phyloP scores from a whole-genome alignment of 1,139 yeast species.

The Hemisphaericaspora xylanilytica region DNA sequence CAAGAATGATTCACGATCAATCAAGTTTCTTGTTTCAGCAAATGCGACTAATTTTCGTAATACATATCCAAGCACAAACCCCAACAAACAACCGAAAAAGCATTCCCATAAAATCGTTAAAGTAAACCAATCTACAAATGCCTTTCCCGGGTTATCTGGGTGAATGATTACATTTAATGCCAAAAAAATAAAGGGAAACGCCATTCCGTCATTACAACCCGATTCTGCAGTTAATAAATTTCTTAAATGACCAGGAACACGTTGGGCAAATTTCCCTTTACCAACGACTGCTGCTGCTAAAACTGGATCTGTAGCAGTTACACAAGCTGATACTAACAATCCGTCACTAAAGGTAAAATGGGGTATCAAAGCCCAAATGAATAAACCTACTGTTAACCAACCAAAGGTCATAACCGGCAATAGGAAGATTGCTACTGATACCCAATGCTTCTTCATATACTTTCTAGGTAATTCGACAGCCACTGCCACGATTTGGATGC shows the following conservation, averaged over 20 bases:
- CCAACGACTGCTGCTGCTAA: slow-evolving; percentile 98
- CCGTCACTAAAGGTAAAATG: slow-evolving; percentile 77
- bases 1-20: slow-evolving; percentile 90
- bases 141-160: slow-evolving; percentile 61
- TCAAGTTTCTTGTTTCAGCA: slow-evolving; percentile 72
- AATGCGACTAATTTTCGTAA: slow-evolving; percentile 73
- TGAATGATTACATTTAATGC: slow-evolving; percentile 69
- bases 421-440: slow-evolving; percentile 71
- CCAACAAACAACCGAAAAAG: slow-evolving; percentile 76
- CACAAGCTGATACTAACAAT: slow-evolving; percentile 82
- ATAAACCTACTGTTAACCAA: slow-evolving; percentile 85
- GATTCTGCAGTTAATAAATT: slow-evolving; percentile 90
- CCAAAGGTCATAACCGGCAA: slow-evolving; percentile 95
- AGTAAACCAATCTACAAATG: slow-evolving; percentile 82
- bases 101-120: slow-evolving; percentile 86
- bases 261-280: slow-evolving; percentile 92
- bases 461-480: slow-evolving; percentile 95
- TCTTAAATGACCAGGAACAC: slow-evolving; percentile 96
- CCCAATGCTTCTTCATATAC: slow-evolving; percentile 90
- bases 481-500: slow-evolving; percentile 94
- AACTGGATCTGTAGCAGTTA: slow-evolving; percentile 97
- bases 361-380: slow-evolving; percentile 83
- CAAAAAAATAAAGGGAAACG: slow-evolving; percentile 87
- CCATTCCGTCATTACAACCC: slow-evolving; percentile 98
- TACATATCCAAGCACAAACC: slow-evolving; percentile 70